These are phyloP conservation scores for Podila epicladia DNA, from an alignment of 192 early-diverging fungal species.

Conservation along the genomic window DNA sequence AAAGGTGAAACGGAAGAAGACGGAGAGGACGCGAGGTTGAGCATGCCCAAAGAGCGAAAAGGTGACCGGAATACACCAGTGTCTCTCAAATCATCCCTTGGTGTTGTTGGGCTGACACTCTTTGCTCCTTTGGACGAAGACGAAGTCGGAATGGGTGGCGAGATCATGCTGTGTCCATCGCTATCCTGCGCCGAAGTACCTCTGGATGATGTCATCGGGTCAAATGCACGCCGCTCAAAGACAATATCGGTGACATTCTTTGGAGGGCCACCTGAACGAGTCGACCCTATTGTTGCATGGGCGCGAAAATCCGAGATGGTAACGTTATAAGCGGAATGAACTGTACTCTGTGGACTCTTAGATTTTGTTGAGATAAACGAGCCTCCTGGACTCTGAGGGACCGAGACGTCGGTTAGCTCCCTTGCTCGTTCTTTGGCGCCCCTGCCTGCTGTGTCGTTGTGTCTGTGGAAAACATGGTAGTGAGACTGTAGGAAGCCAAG, in stretches of 20 bases:
- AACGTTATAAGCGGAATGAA: constrained; percentile 19
- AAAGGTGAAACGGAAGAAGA: constrained; percentile 1
- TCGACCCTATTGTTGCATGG: constrained; percentile 31
- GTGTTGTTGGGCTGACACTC: not conserved
- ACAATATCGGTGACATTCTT: constrained; percentile 28
- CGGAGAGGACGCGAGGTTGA: constrained; percentile 1
- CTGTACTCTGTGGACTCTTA: constrained; percentile 15
- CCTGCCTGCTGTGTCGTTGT: not conserved
- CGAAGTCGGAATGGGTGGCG: too few species aligned
- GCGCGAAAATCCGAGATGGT: constrained; percentile 32
- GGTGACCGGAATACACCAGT: not conserved
- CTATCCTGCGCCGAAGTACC: not conserved
- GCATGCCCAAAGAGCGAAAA: constrained; percentile 5
- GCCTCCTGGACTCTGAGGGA: constrained; percentile 3
- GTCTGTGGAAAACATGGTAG: constrained; percentile 41
- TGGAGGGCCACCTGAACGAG: constrained; percentile 4
- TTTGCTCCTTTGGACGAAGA: not conserved
- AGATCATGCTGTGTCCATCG: too few species aligned
- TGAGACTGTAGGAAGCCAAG: constrained; percentile 39
- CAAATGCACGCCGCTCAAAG: constrained; percentile 13
- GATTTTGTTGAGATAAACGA: constrained; percentile 1
- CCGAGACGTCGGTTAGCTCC: not conserved
- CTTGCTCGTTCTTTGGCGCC: not conserved
- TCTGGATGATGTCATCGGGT: not conserved
- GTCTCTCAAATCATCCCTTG: not conserved